Evolutionary conservation across 352 stramenopile genomes (phyloP).

Genomic region (Phytophthora tubulina): DNA sequence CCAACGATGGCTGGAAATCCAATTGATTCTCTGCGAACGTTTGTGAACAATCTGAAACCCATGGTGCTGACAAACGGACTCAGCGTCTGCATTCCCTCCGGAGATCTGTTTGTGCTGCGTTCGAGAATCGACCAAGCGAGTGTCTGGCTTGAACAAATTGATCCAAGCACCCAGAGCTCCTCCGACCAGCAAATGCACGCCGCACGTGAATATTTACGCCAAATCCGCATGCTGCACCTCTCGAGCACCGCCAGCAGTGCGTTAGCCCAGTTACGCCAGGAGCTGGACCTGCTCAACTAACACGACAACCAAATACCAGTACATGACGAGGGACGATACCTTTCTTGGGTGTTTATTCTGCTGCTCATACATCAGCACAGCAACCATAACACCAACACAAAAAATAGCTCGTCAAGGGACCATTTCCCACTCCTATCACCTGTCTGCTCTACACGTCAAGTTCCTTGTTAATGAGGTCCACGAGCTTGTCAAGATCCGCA

Average conservation of each 20-base stretch:
- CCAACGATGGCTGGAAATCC: neutral
- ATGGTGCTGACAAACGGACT: constrained; percentile 31
- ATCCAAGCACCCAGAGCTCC: neutral
- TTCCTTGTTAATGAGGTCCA: constrained; percentile 73
- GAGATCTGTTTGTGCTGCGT: constrained; percentile 32
- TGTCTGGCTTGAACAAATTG: constrained; percentile 32
- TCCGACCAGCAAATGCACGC: constrained; percentile 5
- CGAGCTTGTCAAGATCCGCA: constrained; percentile 80
- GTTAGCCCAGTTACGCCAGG: constrained; percentile 27
- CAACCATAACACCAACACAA: constrained; percentile 30
- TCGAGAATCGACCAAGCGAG: constrained; percentile 29
- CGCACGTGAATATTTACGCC: constrained; percentile 25
- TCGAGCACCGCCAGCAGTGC: constrained; percentile 33
- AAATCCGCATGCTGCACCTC: constrained; percentile 34
- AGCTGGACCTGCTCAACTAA: constrained; percentile 27
- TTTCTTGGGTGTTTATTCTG: constrained; percentile 29
- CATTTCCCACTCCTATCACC: constrained; percentile 2
- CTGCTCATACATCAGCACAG: constrained; percentile 12
- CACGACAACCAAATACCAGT: constrained; percentile 7
- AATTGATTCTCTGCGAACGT: constrained; percentile 26
- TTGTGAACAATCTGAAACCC: constrained; percentile 19
- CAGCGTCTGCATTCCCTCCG: constrained; percentile 30
- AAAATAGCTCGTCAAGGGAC: constrained; percentile 9
- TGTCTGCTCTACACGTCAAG: constrained; percentile 51
- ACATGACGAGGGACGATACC: constrained; percentile 16